phyloP scores from a whole-genome alignment of 202 grass and related monocot genomes.

The Panicum virgatum region DNA sequence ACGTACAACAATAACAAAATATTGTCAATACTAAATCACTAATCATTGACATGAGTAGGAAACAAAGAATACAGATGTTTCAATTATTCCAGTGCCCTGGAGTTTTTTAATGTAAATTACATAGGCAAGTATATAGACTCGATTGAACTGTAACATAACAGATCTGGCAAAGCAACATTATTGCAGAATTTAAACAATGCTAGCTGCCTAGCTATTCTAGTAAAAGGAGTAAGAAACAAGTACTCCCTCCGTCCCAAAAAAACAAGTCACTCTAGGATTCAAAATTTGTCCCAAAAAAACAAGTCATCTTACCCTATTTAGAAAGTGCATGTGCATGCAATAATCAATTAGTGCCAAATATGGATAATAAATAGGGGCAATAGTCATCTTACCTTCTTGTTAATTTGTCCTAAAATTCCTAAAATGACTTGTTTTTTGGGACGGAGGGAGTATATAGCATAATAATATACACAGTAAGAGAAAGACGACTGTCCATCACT shows the following conservation, averaged over 20 bases:
- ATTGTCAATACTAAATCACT: not conserved
- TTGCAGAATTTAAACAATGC: not conserved
- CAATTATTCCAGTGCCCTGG: not conserved
- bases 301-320: no score
- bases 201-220: not conserved
- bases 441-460: not conserved
- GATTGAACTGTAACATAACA: not conserved
- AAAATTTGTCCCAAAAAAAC: no score
- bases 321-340: no score
- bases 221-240: not conserved
- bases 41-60: not conserved
- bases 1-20: constrained; percentile 8
- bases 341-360: no score
- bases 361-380: no score
- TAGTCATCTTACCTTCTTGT: no score
- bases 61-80: constrained; percentile 10
- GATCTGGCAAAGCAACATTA: not conserved
- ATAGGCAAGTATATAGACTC: not conserved
- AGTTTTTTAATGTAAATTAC: constrained; percentile 9
- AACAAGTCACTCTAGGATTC: no score
- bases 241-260: no score
- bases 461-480: not conserved
- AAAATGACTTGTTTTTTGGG: no score
- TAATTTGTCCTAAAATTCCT: no score
- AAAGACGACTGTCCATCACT: not conserved